These are phyloP conservation scores for Colletotrichum sidae DNA, from an alignment of 2,329 filamentous ascomycete genomes.

Conservation along the genomic window DNA sequence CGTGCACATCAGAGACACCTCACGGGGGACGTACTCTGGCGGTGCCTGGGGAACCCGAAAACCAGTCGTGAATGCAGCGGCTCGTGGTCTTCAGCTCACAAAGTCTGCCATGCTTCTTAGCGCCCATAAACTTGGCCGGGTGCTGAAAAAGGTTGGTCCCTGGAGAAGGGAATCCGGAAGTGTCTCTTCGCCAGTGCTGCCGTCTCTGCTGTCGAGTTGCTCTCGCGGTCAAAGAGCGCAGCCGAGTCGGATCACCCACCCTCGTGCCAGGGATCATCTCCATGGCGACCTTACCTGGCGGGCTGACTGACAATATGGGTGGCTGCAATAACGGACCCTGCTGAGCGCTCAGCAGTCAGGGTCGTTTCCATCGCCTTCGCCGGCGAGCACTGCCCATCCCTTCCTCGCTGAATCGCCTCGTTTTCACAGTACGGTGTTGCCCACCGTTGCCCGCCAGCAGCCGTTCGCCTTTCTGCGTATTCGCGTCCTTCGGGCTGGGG, in stretches of 20 bases:
- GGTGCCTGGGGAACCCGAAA: slow-evolving; percentile 33
- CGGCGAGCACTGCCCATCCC: not conserved
- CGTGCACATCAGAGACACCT: slow-evolving; percentile 16
- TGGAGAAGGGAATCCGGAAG: slow-evolving; percentile 25
- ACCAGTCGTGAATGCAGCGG: slow-evolving; percentile 26
- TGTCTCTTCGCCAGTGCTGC: slow-evolving; percentile 22
- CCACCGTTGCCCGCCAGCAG: not conserved
- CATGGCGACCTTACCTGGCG: slow-evolving; percentile 21
- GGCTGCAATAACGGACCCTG: slow-evolving; percentile 12
- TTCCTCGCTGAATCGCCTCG: no score
- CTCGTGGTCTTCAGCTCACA: slow-evolving; percentile 14
- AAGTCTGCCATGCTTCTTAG: slow-evolving; percentile 16
- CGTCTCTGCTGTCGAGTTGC: slow-evolving; percentile 2
- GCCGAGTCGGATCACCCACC: slow-evolving; percentile 1
- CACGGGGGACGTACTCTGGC: slow-evolving; percentile 21
- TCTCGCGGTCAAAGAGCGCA: no score
- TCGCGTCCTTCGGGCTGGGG: slow-evolving; percentile 7
- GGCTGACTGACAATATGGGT: not conserved
- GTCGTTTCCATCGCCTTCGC: slow-evolving; percentile 14
- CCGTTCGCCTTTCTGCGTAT: slow-evolving; percentile 5
- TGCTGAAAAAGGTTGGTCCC: slow-evolving; percentile 14
- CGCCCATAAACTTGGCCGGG: slow-evolving; percentile 28
- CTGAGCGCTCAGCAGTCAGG: not conserved
- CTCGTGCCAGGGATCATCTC: slow-evolving; percentile 22
- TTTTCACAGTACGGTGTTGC: not conserved